These are phyloP conservation scores for Nicotiana sylvestris DNA, from an alignment of 257 asterid species.

Conservation along the genomic window DNA sequence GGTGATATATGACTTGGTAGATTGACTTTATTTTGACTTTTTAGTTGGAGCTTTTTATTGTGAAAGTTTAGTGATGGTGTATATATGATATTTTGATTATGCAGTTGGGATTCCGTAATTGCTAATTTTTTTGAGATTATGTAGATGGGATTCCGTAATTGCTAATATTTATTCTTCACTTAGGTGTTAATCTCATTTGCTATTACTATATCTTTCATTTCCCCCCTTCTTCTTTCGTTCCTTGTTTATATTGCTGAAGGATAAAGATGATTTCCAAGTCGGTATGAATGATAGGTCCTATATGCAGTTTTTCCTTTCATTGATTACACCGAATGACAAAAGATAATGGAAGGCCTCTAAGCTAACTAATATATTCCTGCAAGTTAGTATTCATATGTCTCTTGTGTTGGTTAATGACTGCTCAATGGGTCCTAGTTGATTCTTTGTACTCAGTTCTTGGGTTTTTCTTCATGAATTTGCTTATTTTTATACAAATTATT, in stretches of 20 bases:
- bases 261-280: background rate
- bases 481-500: constrained; percentile 18
- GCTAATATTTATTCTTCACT: too few relatives aligned
- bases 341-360: background rate
- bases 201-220: too few relatives aligned
- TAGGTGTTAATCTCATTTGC: too few relatives aligned
- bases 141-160: too few relatives aligned
- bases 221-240: too few relatives aligned
- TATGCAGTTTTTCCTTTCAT: background rate
- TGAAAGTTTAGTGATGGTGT: too few relatives aligned
- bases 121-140: too few relatives aligned
- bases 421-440: constrained; percentile 1
- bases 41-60: too few relatives aligned
- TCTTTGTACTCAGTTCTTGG: constrained; percentile 5
- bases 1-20: too few relatives aligned
- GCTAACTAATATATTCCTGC: background rate
- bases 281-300: background rate
- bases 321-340: constrained; percentile 2
- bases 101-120: too few relatives aligned
- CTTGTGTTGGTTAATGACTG: background rate
- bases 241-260: background rate
- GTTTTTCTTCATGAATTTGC: constrained; percentile 6
- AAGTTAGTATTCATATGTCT: background rate
- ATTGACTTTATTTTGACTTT: too few relatives aligned
- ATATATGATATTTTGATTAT: too few relatives aligned